Evolutionary conservation across 2,329 filamentous ascomycete species (phyloP).

Genomic region (Xylariaceae sp.): DNA sequence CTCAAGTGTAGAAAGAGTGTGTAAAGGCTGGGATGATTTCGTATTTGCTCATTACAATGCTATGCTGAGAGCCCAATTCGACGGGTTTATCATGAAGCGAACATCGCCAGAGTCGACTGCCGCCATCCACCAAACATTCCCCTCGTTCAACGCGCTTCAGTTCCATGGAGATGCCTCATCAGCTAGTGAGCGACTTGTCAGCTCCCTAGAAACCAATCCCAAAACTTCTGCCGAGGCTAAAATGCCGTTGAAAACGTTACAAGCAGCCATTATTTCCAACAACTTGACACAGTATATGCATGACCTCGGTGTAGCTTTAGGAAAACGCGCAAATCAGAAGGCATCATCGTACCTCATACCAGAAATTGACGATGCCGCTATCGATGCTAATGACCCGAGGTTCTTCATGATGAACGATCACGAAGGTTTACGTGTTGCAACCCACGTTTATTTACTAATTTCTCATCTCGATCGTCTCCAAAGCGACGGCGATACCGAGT

Average conservation of each 20-base stretch:
- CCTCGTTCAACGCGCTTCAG: slow-evolving; percentile 60
- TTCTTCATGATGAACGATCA: slow-evolving; percentile 55
- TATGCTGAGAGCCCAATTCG: slow-evolving; percentile 75
- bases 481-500: slow-evolving; percentile 38
- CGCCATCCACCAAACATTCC: slow-evolving; percentile 54
- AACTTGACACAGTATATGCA: slow-evolving; percentile 55
- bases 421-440: slow-evolving; percentile 62
- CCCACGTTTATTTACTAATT: slow-evolving; percentile 62
- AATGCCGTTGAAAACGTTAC: slow-evolving; percentile 68
- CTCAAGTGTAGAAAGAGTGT: slow-evolving; percentile 69
- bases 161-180: slow-evolving; percentile 54
- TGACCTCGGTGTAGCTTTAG: slow-evolving; percentile 54
- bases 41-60: slow-evolving; percentile 86
- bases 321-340: slow-evolving; percentile 44
- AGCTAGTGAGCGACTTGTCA: slow-evolving; percentile 56
- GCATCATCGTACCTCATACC: slow-evolving; percentile 42
- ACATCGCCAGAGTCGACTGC: slow-evolving; percentile 52
- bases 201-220: slow-evolving; percentile 53
- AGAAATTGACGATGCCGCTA: slow-evolving; percentile 33
- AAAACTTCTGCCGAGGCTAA: slow-evolving; percentile 55
- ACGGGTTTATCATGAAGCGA: slow-evolving; percentile 59
- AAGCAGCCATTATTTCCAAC: slow-evolving; percentile 68
- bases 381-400: slow-evolving; percentile 40
- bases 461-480: slow-evolving; percentile 61
- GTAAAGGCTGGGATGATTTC: slow-evolving; percentile 77